Base-by-base conservation (phyloP, 345 rosid genomes). In the Gossypium rotundifolium region DNA sequence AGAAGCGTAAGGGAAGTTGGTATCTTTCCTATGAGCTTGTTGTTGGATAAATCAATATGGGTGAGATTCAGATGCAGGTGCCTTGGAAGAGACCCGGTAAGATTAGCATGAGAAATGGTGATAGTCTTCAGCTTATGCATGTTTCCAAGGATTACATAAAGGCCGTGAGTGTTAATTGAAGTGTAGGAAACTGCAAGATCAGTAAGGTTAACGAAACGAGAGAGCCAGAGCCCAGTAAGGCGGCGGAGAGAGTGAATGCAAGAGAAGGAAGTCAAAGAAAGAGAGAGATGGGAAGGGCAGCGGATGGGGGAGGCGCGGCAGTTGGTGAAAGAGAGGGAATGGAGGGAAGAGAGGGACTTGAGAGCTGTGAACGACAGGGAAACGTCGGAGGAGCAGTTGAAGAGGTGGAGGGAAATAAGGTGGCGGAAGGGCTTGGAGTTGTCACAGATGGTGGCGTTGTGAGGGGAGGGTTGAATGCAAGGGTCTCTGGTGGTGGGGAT, bases 31-130 rank as follows among this genome's bases (percentile, higher is more conserved):
- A 70, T 91, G 72, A 95, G 89, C 29, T 59, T 64, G 63, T 95
- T 95, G 9, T 89, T 84, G 0, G 97, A 95, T 74, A 95, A 84
- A 83, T 95, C 99, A 58, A 95, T 66, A 80, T 85, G 87, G 80
- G 94, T 86, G 60, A 89, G 87, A 76, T 87, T 91, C 5, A n/a
- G 17, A 46, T 78, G 84, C 23, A 89, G 61, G 40, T 88, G 91
- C 57, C 70, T 87, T 3, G 97, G 91, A 0, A 95, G 75, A 74
- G 16, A 82, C 3, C 97, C 96, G 12, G 94, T 81, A 78, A 91
- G 85, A 81, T 84, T 91, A 0, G 93, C 90, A 71, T 85, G 78
- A 0, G 97, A 85, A 80, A 92, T 74, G 57, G 94, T 85, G 74
- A 87, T 65, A 55, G 94, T 86, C 72, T 23, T 82, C 76, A 95